Base-by-base conservation (phyloP, 192 early-diverging fungal species). In the Entomortierella parvispora region DNA sequence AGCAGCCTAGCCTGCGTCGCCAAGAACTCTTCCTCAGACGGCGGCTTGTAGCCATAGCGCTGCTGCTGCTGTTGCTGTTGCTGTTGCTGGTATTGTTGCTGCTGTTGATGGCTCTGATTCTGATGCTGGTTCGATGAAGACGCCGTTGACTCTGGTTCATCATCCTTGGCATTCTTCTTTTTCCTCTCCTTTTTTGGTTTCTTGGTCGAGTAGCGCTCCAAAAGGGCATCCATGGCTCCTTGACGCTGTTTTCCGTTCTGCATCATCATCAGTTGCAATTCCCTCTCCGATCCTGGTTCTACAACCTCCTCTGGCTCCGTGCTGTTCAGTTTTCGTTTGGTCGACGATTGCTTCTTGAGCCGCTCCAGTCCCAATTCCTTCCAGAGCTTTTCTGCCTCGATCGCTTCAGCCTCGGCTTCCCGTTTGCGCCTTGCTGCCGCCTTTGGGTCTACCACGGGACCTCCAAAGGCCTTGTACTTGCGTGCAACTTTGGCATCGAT, bases 351-450 rank as follows among this genome's bases (percentile, higher is more conserved):
- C 60, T 84, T 76, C 60, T 89, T 85, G 61, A 76, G 65, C 10
- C 59, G 40, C 52, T 90, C 86, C 20, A 91, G 68, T 6, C 87
- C 87, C 23, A 89, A 69, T 71, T 86, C 86, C 54, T 83, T 84
- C 33, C 83, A 83, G 45, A 85, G 75, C 45, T 83, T 82, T 25
- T 88, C 87, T 0, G 89, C 89, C 43, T 89, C 88, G 17, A 79
- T 68, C 0, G 90, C 89, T 71, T 93, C 88, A 4, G 79, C 65
- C 25, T 85, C 83, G 0, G 88, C 91, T n/a, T 83, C 69, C 18
- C 80, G 75, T 33, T 70, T 82, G 29, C 93, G 86, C 63, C 82
- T 78, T 25, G 68, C 72, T 2, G 81, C 80, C 0, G 81, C 83
- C 54, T 83, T 81, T 42, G 58, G 61, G 32, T 69, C 55, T 10